These are phyloP conservation scores for Combretum micranthum DNA, from an alignment of 345 rosid species.

Conservation along the genomic window DNA sequence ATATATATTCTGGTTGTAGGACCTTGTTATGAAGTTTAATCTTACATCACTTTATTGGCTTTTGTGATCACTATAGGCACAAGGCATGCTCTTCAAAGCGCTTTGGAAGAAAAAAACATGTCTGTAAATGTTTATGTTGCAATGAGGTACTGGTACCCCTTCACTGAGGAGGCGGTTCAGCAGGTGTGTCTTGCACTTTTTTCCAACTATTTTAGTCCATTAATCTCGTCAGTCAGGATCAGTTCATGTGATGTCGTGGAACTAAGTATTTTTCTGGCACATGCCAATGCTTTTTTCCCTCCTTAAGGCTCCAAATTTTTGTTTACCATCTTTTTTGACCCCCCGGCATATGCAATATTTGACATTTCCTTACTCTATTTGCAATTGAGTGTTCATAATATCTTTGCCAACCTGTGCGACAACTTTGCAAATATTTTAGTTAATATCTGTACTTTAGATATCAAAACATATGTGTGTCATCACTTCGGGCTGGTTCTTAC, in stretches of 20 bases:
- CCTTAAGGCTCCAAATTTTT: too few species aligned
- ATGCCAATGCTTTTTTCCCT: too few species aligned
- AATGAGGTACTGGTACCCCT: constrained; percentile 91
- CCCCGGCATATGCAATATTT: too few species aligned
- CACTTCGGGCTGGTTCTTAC: too few species aligned
- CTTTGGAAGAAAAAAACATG: constrained; percentile 58
- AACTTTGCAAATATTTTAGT: too few species aligned
- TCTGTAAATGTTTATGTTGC: constrained; percentile 67
- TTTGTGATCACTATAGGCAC: constrained; percentile 36
- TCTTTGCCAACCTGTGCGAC: too few species aligned
- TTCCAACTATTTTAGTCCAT: neutral
- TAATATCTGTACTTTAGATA: too few species aligned
- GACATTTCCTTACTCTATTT: too few species aligned
- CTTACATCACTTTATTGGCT: neutral
- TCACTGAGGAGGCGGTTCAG: constrained; percentile 84
- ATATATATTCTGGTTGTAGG: neutral
- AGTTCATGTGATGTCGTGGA: neutral
- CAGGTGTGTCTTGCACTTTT: constrained; percentile 39
- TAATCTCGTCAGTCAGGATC: neutral
- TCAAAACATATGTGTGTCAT: too few species aligned
- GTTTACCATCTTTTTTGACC: too few species aligned
- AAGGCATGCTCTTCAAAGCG: constrained; percentile 56
- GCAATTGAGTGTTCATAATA: too few species aligned
- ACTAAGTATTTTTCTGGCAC: too few species aligned
- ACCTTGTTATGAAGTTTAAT: neutral